Evolutionary conservation across 768 basidiomycete species (phyloP).

Genomic region (Hygrophoropsis aurantiaca): DNA sequence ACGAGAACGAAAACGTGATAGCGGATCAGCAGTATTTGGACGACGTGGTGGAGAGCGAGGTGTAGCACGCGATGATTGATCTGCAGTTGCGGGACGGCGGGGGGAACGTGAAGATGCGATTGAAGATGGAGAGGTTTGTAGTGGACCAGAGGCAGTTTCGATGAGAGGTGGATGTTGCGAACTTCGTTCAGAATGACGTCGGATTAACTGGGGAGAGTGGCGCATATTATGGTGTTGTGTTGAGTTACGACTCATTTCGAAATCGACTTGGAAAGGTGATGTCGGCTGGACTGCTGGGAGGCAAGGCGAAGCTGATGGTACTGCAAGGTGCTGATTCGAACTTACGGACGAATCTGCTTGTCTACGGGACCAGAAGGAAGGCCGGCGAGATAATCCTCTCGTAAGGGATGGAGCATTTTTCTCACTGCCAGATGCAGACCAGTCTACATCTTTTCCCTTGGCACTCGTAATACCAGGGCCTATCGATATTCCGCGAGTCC

Average conservation of each 20-base stretch:
- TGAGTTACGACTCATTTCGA: slow-evolving; percentile 14
- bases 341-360: slow-evolving; percentile 30
- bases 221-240: slow-evolving; percentile 18
- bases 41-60: slow-evolving; percentile 26
- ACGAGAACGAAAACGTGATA: slow-evolving; percentile 25
- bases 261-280: slow-evolving; percentile 43
- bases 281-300: slow-evolving; percentile 42
- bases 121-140: slow-evolving; percentile 5
- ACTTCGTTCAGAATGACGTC: slow-evolving; percentile 43
- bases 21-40: slow-evolving; percentile 44
- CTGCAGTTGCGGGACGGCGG: slow-evolving; percentile 17
- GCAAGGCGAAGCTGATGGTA: slow-evolving; percentile 31
- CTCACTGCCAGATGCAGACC: slow-evolving; percentile 30
- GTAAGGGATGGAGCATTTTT: slow-evolving; percentile 23
- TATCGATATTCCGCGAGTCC: slow-evolving; percentile 58
- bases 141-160: slow-evolving; percentile 12
- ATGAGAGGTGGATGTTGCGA: slow-evolving; percentile 9
- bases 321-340: slow-evolving; percentile 22
- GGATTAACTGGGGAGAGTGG: slow-evolving; percentile 34
- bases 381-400: slow-evolving; percentile 49
- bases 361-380: slow-evolving; percentile 70
- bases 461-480: slow-evolving; percentile 41
- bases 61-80: slow-evolving; percentile 14
- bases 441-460: slow-evolving; percentile 46
- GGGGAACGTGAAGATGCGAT: slow-evolving; percentile 8